Base-by-base conservation (phyloP, 768 basidiomycete species). In the Mycena metata region DNA sequence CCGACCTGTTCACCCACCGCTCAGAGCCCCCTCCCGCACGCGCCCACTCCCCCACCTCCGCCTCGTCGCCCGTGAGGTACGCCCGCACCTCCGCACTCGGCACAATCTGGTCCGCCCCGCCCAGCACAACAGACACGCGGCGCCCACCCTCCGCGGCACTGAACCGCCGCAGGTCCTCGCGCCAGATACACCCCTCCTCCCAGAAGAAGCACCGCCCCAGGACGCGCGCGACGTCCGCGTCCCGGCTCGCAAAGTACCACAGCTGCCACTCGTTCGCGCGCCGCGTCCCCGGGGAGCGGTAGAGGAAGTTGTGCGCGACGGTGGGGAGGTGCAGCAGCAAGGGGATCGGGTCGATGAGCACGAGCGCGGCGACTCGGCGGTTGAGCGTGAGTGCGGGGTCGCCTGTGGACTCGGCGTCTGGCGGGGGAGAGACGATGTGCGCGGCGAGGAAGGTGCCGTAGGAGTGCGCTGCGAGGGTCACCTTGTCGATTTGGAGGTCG, bases 241-340 rank as follows among this genome's bases (percentile, higher is more conserved):
- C 91, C 13, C 86, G 84, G 62, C 85, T 86, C 23, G 89, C 83
- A 70, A 91, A 91, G 72, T 88, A 92, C 88, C 89, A 91, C 57
- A 91, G 70, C 76, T 89, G 82, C 88, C 89, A 90, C 70, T 91
- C 87, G 73, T 86, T 86, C 60, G 86, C 85, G 62, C 73, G 56
- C 77, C 76, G 1, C n/a, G 71, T 69, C 56, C 67, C 45, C n/a
- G 90, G 82, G 9, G 69, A 50, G 23, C 91, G 86, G 77, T 91
- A 90, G 43, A 92, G 80, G 65, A 92, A 91, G 75, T 90, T 91
- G 75, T 83, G 85, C 21, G 89, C 88, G 49, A 91, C 85, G n/a
- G 83, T 72, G 7, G 90, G 88, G 46, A 87, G 82, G 77, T 90
- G 89, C 9, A 91, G 81, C 3, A 91, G 78, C 68, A 92, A 83